Evolutionary conservation across 2,329 filamentous ascomycete genomes (phyloP).

Genomic region (Aspergillus texensis): DNA sequence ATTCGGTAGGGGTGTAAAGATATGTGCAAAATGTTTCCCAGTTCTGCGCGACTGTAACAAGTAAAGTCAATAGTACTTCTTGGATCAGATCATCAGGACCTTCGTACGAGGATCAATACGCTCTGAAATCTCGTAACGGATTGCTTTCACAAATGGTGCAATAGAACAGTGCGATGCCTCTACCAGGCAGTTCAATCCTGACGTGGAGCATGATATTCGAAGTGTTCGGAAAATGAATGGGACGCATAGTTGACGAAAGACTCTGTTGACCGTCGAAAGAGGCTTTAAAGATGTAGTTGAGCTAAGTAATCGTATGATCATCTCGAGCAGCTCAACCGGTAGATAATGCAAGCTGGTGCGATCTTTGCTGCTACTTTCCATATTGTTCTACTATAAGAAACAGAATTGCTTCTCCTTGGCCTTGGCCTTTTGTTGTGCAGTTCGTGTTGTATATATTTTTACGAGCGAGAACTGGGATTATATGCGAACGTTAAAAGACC

Average conservation of each 20-base stretch:
- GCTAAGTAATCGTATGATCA: not conserved
- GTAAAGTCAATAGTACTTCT: no score
- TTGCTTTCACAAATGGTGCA: not conserved
- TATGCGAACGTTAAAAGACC: no score
- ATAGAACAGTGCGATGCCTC: not conserved
- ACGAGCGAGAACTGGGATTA: no score
- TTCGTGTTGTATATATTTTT: no score
- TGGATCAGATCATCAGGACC: no score
- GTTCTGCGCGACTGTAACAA: not conserved
- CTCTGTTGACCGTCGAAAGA: not conserved
- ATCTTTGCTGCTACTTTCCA: not conserved
- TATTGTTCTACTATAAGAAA: not conserved
- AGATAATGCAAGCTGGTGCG: not conserved
- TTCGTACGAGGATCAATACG: not conserved
- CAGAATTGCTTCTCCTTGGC: no score
- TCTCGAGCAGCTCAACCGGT: not conserved
- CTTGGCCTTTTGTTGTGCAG: no score
- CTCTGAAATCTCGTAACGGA: not conserved
- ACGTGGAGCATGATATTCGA: not conserved
- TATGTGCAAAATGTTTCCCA: slow-evolving; percentile 7
- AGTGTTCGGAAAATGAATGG: not conserved
- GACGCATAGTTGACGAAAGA: not conserved
- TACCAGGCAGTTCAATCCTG: not conserved
- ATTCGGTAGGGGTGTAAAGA: slow-evolving; percentile 5
- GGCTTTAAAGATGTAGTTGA: not conserved